These are phyloP conservation scores for Mrakia blollopis DNA, from an alignment of 768 basidiomycete genomes.

Conservation along the genomic window DNA sequence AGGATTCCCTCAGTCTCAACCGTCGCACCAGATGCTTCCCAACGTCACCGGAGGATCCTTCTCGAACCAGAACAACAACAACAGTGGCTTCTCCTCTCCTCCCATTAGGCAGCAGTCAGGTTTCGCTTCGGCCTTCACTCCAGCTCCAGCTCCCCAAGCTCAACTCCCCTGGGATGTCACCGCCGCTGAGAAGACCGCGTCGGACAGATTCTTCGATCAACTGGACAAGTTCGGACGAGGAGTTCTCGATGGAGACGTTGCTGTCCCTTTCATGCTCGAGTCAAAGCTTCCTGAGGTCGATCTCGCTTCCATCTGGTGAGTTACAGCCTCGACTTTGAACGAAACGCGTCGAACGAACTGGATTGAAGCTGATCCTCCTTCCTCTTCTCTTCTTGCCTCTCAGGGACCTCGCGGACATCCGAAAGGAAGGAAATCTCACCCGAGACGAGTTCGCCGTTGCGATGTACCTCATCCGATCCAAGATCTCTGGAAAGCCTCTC, in stretches of 20 bases:
- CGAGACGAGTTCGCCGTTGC: conserved; percentile 93
- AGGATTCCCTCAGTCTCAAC: background rate
- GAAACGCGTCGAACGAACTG: background rate
- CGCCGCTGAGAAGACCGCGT: conserved; percentile 64
- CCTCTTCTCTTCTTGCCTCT: background rate
- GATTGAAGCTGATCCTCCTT: background rate
- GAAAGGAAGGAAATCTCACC: conserved; percentile 77
- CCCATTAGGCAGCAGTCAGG: conserved; percentile 14
- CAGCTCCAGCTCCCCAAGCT: conserved; percentile 30
- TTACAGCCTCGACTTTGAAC: conserved; percentile 34
- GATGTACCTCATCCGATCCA: conserved; percentile 84
- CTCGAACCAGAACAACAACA: conserved; percentile 13
- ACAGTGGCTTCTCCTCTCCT: background rate
- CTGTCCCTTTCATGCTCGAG: conserved; percentile 91
- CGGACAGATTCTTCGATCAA: conserved; percentile 75
- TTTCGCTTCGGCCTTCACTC: conserved; percentile 30
- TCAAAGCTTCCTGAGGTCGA: conserved; percentile 74
- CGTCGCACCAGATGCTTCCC: conserved; percentile 28
- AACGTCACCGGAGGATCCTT: conserved; percentile 21
- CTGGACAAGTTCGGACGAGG: conserved; percentile 71
- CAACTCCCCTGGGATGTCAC: conserved; percentile 71
- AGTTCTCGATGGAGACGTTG: conserved; percentile 85
- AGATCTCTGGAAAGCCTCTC: conserved; percentile 70
- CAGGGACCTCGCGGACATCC: conserved; percentile 91
- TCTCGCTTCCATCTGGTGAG: conserved; percentile 88